Evolutionary conservation across 2,329 filamentous ascomycete species (phyloP), one percentile per base, ranked within the genome.

Genomic region (Alternaria tenuissima): DNA sequence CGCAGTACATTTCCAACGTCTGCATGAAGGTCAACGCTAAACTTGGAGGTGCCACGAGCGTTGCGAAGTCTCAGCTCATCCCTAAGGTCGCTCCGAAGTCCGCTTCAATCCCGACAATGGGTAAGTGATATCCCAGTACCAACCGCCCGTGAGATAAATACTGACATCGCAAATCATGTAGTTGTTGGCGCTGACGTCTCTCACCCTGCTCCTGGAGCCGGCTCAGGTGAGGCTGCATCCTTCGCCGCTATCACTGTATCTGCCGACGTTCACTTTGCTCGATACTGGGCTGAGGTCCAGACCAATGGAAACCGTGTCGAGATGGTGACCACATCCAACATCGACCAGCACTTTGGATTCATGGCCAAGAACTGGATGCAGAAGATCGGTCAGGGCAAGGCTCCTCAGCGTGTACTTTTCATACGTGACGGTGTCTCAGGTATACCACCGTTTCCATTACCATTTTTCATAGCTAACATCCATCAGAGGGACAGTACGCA

Each of bases 1-100:
- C 85, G 0, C 95, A 99, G 71, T 98, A 98, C 79, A 90, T 92
- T 71, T 95, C 92, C 1, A 99, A 99, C 63, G 93, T 99, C 0
- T 87, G 89, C 65, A 95, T 99, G 92, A 99, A 99, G 82, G 88
- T 99, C 66, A 98, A 99, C 70, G 91, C 92, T 4, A 99, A 99
- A 82, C 86, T 99, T 3, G 95, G 95, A 14, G 95, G 95, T 6
- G 86, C 87, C 0, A 97, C 93, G 1, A 89, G 81, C 61, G 78
- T 82, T 52, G 83, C 82, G 3, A 69, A 83, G 70, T 71, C 79
- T 12, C 44, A 79, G 22, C 72, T 78, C 9, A 70, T 77, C 28
- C 64, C 65, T 3, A 76, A 71, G 69, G 61, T 76, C 16, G 64
- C 65, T 5, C 69, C 69, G 1, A 66, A 59, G 57, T 61, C 65